phyloP scores from a whole-genome alignment of 331 rosid species.

The Prunus yedoensis region DNA sequence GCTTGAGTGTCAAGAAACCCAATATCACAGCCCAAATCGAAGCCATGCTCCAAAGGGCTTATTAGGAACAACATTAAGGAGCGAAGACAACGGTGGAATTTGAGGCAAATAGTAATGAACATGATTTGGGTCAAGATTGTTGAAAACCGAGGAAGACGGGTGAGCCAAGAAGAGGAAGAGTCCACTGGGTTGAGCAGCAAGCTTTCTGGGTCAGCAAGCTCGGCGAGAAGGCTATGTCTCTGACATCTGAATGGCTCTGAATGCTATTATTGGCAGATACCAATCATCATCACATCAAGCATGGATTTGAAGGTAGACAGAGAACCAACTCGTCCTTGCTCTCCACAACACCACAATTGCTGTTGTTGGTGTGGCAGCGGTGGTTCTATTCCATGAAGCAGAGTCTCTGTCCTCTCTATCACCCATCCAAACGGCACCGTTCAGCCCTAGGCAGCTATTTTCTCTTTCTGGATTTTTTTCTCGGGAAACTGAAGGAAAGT shows the following conservation, averaged over 20 bases:
- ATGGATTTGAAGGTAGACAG: conserved; percentile 61
- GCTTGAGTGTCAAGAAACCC: conserved; percentile 59
- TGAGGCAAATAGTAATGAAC: conserved; percentile 55
- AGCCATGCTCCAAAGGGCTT: conserved; percentile 54
- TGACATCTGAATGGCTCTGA: conserved; percentile 30
- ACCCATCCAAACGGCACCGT: conserved; percentile 51
- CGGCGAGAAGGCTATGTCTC: conserved; percentile 43
- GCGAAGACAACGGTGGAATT: conserved; percentile 47
- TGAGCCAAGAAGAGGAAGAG: conserved; percentile 77
- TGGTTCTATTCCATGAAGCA: conserved; percentile 50
- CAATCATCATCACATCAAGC: conserved; percentile 65
- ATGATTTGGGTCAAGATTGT: conserved; percentile 62
- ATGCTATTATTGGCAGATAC: conserved; percentile 42
- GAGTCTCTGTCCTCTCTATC: conserved; percentile 38
- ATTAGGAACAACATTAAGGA: conserved; percentile 36
- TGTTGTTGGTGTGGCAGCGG: conserved; percentile 10
- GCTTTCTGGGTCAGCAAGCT: conserved; percentile 29
- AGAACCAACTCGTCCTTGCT: conserved; percentile 41
- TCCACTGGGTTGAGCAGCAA: conserved; percentile 47
- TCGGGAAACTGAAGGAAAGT: not conserved
- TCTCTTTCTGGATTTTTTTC: not conserved
- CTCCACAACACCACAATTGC: conserved; percentile 11
- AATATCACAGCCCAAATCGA: conserved; percentile 51
- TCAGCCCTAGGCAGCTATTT: conserved; percentile 49
- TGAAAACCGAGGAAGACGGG: conserved; percentile 57